A percentile compares a stretch with the other conserved stretches of the same genome.
Evolutionary conservation across 768 basidiomycete species (phyloP).

Genomic region (Leccinum variicolor): DNA sequence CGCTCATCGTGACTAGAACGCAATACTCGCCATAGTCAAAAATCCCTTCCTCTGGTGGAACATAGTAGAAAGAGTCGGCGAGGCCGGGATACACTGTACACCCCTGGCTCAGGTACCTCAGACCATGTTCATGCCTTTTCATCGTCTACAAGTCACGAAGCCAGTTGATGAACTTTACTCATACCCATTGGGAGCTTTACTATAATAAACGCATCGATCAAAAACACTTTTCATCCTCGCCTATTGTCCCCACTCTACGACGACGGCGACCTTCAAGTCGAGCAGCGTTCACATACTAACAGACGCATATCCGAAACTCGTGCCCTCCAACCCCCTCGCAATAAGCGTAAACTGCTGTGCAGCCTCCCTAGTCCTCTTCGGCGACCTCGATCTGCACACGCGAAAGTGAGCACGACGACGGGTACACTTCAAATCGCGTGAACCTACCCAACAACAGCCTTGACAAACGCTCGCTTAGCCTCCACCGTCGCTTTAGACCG

Average conservation of each 20-base stretch:
- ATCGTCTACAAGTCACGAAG: too few relatives aligned
- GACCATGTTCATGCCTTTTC: too few relatives aligned
- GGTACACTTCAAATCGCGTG: not conserved
- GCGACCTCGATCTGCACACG: slow-evolving; percentile 62
- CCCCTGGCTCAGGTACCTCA: not conserved
- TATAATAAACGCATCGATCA: not conserved
- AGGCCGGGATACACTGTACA: too few relatives aligned
- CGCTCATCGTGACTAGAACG: too few relatives aligned
- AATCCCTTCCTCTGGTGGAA: too few relatives aligned
- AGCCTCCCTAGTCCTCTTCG: slow-evolving; percentile 74
- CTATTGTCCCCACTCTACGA: too few relatives aligned
- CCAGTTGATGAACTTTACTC: too few relatives aligned
- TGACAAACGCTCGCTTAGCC: slow-evolving; percentile 77
- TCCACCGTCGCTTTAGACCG: slow-evolving; percentile 68
- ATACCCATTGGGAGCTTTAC: not conserved
- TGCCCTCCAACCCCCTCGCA: slow-evolving; percentile 79
- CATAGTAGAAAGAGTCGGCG: too few relatives aligned
- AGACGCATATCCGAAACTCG: slow-evolving; percentile 81
- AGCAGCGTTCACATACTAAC: slow-evolving; percentile 39
- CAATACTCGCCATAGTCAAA: too few relatives aligned
- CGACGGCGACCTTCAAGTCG: too few relatives aligned
- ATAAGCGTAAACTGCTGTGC: slow-evolving; percentile 86
- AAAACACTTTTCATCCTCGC: not conserved
- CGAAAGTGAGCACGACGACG: not conserved
- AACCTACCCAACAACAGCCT: slow-evolving; percentile 62